Conservation (phyloP, 2,329 filamentous ascomycete species). For the Hypoxylon sp. region DNA sequence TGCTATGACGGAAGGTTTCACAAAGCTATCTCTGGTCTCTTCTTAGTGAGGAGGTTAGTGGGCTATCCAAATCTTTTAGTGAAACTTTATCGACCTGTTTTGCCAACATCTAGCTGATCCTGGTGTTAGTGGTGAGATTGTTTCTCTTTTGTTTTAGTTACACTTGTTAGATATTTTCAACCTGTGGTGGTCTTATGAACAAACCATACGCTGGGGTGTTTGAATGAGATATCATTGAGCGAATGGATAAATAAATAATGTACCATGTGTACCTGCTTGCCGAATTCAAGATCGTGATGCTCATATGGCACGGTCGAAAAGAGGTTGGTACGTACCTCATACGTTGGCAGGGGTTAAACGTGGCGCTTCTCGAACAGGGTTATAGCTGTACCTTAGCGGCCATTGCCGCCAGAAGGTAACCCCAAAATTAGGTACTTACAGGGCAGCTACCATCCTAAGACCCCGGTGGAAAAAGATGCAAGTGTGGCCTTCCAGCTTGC, state of each 20-base stretch:
- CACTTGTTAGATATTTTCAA: not conserved
- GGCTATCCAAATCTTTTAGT: not conserved
- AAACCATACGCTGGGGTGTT: not conserved
- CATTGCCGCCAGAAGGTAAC: constrained; percentile 11
- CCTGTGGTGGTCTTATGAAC: not conserved
- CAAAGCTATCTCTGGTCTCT: not conserved
- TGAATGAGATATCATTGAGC: not conserved
- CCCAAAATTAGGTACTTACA: constrained; percentile 11
- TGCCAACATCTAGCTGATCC: not conserved
- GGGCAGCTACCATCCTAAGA: constrained; percentile 17
- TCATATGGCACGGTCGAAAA: not conserved
- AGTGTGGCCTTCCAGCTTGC: constrained; percentile 34
- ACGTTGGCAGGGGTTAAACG: constrained; percentile 29
- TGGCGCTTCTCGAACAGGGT: constrained; percentile 28
- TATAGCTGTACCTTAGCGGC: constrained; percentile 21
- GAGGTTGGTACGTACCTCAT: constrained; percentile 7
- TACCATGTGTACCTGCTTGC: not conserved
- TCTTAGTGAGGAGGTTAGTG: not conserved
- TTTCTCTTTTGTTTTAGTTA: not conserved
- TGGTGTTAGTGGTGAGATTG: not conserved
- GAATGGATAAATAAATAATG: not conserved
- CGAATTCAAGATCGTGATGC: too few relatives aligned
- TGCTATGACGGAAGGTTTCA: constrained; percentile 1
- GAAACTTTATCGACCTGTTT: not conserved
- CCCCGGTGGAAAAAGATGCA: constrained; percentile 30